Evolutionary conservation across 768 basidiomycete species (phyloP).

Genomic region (Podaxis sp.): DNA sequence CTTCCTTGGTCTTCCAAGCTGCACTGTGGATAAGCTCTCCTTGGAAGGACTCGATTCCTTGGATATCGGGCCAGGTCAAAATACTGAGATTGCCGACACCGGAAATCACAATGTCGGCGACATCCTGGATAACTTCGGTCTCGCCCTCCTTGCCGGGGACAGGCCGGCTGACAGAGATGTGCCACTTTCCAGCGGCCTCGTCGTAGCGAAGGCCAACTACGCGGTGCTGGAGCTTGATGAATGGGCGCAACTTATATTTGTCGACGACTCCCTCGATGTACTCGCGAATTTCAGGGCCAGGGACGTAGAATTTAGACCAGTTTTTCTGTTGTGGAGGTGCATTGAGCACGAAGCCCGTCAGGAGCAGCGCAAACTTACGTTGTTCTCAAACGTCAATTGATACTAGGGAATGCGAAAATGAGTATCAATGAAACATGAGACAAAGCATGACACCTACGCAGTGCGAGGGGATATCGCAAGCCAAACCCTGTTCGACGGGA

Average conservation of each 20-base stretch:
- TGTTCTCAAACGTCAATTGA: conserved; percentile 55
- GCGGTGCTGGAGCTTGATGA: conserved; percentile 56
- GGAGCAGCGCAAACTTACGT: conserved; percentile 29
- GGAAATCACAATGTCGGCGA: conserved; percentile 55
- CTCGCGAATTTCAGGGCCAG: conserved; percentile 55
- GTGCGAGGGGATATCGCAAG: conserved; percentile 63
- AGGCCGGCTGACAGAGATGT: conserved; percentile 43
- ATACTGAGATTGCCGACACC: conserved; percentile 51
- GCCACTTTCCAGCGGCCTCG: conserved; percentile 54
- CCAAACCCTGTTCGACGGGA: conserved; percentile 39
- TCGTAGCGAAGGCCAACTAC: conserved; percentile 50
- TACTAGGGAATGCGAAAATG: conserved; percentile 36
- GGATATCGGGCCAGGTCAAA: conserved; percentile 69
- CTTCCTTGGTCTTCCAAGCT: conserved; percentile 46
- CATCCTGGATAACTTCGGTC: conserved; percentile 47
- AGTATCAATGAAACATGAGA: conserved; percentile 1
- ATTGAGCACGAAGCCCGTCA: not conserved
- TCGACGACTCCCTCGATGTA: conserved; percentile 55
- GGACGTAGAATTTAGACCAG: conserved; percentile 62
- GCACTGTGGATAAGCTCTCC: conserved; percentile 66
- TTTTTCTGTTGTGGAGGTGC: conserved; percentile 34
- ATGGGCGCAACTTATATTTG: conserved; percentile 51
- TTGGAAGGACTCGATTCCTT: conserved; percentile 52
- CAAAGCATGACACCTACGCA: conserved; percentile 32
- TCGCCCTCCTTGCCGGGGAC: not conserved